Evolutionary conservation across 805 yeast genomes (phyloP), one percentile per base, ranked within the genome.

Genomic region (Kodamaea jinghongensis): DNA sequence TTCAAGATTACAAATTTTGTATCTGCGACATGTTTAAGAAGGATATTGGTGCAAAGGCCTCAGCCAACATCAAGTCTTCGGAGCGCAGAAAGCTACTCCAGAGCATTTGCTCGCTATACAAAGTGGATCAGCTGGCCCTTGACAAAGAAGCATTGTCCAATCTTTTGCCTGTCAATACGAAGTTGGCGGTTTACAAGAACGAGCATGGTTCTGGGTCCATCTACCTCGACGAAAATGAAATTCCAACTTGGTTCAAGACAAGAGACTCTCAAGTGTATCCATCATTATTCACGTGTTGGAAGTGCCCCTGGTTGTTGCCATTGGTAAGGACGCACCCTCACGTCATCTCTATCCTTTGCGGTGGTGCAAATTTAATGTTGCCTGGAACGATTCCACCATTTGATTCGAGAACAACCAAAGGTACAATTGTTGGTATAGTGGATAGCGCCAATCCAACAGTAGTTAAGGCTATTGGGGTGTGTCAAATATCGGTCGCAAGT

Each of bases 291-390:
- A 79, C 87, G 0, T 58, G 83, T 29, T 86, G 96, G 93, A 68
- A 70, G 16, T 71, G 76, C 28, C 88, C 90, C 0, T 75, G 63
- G 43, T 39, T 87, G 9, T 48, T 88, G 15, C 96, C 96, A 0
- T 56, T 73, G 0, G 76, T 90, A 2, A 61, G 67, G 42, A 90
- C 97, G 0, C 89, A 86, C 55, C 76, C 76, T 9, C 77, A 73
- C 48, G 96, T 91, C 2, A 71, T 91, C 12, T 81, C 75, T 35
- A 76, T 78, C 9, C 62, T 89, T n/a, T 63, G 71, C 23, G 78
- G 77, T 42, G 96, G 97, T 9, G 96, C 98, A 0, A 76, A 85
- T 50, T 61, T 86, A 46, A 84, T 85, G 89, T 66, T 83, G 25
- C 85, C 89, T 2, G 95, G 95, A 0, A 73, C 79, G 4, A 54